Evolutionary conservation across 2,329 filamentous ascomycete genomes (phyloP), one percentile per base, ranked within the genome.

Genomic region (Alternaria incomplexa): DNA sequence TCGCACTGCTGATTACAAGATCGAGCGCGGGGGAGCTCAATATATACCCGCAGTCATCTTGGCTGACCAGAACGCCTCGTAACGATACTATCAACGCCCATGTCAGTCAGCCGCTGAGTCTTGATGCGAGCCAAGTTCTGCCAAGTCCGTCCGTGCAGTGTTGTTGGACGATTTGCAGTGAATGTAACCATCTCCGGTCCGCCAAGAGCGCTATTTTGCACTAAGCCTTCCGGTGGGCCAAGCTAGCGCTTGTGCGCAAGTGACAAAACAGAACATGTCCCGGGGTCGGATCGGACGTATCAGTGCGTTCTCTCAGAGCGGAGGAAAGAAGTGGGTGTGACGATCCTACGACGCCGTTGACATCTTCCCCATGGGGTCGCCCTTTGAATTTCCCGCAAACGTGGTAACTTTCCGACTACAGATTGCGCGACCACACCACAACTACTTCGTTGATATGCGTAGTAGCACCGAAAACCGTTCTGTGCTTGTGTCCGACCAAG

Each of bases 121-220:
- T 69, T 64, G 70, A 67, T 67, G 68, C 59, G 48, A 60, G 75
- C 76, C 77, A 77, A 78, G 75, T 60, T 40, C 51, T 65, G 75
- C 75, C 75, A 75, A 78, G 75, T 45, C 65, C 59, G 66, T 65
- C 62, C 66, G 67, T 70, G 62, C 53, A 68, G 64, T 68, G 64
- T 64, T 72, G 62, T 63, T 66, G 66, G 63, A n/a, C 48, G 47
- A 58, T 40, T 47, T 22, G 51, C 54, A 58, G 43, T 54, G 44
- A 55, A 71, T 74, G 74, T 69, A 74, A 73, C 73, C 67, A 58
- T 61, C 56, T 64, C 52, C 28, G 56, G 66, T 25, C 44, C 57
- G 75, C 69, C 71, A 76, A 75, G 75, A 15, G 23, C 46, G 57
- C 69, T 63, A 74, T 72, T 69, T 69, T 12, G 23, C 56, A 58